Percentiles rank a stretch among this genome's conserved stretches.
Conservation (phyloP, 208 protist genomes). For the Kentomonas sorsogonicus region DNA sequence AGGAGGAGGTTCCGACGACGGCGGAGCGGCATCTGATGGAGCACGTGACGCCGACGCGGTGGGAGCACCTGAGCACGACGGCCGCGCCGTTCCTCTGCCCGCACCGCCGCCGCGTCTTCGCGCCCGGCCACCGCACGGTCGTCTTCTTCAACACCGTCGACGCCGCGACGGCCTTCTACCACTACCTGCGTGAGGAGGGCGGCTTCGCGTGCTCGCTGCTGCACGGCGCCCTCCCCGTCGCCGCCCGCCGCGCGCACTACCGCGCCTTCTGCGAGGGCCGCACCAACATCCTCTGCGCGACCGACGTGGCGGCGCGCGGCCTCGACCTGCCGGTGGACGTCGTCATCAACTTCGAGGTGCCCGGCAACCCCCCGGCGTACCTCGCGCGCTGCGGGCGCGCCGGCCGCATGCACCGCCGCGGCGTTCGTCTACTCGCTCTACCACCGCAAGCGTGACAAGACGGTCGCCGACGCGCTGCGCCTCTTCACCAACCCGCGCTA, state of each 20-base stretch:
- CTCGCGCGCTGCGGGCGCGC: constrained; percentile 66
- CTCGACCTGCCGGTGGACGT: constrained; percentile 81
- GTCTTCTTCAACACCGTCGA: constrained; percentile 76
- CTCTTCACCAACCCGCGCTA: constrained; percentile 43
- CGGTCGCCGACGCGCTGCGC: constrained; percentile 63
- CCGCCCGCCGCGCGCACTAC: constrained; percentile 59
- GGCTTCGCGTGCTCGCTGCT: constrained; percentile 64
- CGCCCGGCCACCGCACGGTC: constrained; percentile 45
- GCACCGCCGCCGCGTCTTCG: constrained; percentile 55
- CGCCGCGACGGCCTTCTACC: constrained; percentile 61
- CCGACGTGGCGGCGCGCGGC: constrained; percentile 83
- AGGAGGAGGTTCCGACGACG: constrained; percentile 1
- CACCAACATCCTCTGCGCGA: constrained; percentile 87
- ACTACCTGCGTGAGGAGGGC: constrained; percentile 56
- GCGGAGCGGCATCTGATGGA: constrained; percentile 34
- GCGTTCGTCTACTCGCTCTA: constrained; percentile 69
- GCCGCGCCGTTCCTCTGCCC: constrained; percentile 72
- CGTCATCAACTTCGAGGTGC: constrained; percentile 85
- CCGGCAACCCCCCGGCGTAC: constrained; percentile 73
- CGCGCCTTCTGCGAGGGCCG: constrained; percentile 65
- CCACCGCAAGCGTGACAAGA: constrained; percentile 63
- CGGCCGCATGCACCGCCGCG: constrained; percentile 66
- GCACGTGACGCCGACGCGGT: constrained; percentile 52
- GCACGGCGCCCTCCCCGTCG: constrained; percentile 57
- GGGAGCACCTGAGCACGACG: constrained; percentile 69